Base-by-base conservation (phyloP, 2,329 filamentous ascomycete species). In the Aspergillus sp. region DNA sequence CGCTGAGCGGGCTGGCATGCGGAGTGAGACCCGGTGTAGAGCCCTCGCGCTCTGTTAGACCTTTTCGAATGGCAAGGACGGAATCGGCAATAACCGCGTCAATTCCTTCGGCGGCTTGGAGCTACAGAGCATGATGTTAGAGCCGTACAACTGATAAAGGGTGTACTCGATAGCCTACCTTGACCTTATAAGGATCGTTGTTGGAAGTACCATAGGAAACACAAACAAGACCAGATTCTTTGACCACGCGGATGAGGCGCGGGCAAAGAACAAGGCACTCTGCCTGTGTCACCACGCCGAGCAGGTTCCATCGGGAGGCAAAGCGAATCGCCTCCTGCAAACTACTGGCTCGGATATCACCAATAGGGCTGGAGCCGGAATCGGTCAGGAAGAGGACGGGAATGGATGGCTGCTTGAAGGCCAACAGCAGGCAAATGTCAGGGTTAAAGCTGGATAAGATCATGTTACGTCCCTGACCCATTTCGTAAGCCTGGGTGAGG, bases 381-480 rank as follows among this genome's bases (percentile, higher is more conserved):
- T 99, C 95, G 0, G 90, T 96, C 41, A 99, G 82, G 78, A 99
- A 99, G 61, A 99, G 80, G 59, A 99, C 92, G 0, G 95, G 96
- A 56, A 97, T 97, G 45, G 90, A 96, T 2, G 93, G 93, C 78
- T 99, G 95, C 79, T 99, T 99, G 82, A 96, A 96, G 55, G 90
- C 95, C 41, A 98, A 81, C 64, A 96, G 86, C 14, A 99, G 84
- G 72, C 95, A 99, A 46, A 99, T 92, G 68, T 99, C 95, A 0
- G 95, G 95, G 76, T 98, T 96, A 79, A 99, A 99, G 50, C 90
- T 95, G 63, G 91, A 96, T 77, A 99, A 98, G 64, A 99, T 91
- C 73, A 99, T 89, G 77, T 96, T 92, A n/a, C 95, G 85, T 58
- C 88, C 85, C 58, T 86, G 85, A 25, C 88, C 89, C 54, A 93